These are phyloP conservation scores for Leptomonas seymouri DNA, from an alignment of 208 protist genomes.

Conservation along the genomic window DNA sequence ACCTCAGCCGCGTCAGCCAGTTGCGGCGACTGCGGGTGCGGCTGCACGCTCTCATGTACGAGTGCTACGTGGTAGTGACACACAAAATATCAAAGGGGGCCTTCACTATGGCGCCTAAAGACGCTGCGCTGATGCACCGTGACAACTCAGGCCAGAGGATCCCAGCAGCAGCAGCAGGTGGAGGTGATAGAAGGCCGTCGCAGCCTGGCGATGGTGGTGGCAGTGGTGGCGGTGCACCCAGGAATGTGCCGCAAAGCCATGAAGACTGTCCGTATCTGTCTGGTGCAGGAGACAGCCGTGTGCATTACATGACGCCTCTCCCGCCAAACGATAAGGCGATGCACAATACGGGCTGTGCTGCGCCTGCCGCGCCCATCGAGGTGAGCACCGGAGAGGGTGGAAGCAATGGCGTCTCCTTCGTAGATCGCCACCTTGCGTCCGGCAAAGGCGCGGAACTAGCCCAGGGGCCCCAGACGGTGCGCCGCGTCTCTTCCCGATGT, in stretches of 20 bases:
- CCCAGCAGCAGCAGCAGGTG: not conserved
- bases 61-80: constrained; percentile 40
- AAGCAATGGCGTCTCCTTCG: constrained; percentile 21
- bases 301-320: not conserved
- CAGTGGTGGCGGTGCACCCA: not conserved
- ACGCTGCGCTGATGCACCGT: constrained; percentile 25
- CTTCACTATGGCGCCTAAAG: constrained; percentile 9
- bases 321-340: not conserved
- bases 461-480: not conserved
- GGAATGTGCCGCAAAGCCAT: not conserved
- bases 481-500: not conserved
- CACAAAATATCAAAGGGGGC: constrained; percentile 11
- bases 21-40: constrained; percentile 29
- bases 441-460: constrained; percentile 8
- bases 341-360: no score
- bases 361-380: not conserved
- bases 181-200: not conserved
- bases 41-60: constrained; percentile 32
- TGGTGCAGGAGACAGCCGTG: constrained; percentile 2
- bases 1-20: constrained; percentile 30
- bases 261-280: constrained; percentile 4
- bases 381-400: not conserved
- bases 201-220: not conserved
- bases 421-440: constrained; percentile 23
- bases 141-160: not conserved